phyloP scores from a whole-genome alignment of 1,284 basidiomycete genomes.

The Anthracocystis walkeri region DNA sequence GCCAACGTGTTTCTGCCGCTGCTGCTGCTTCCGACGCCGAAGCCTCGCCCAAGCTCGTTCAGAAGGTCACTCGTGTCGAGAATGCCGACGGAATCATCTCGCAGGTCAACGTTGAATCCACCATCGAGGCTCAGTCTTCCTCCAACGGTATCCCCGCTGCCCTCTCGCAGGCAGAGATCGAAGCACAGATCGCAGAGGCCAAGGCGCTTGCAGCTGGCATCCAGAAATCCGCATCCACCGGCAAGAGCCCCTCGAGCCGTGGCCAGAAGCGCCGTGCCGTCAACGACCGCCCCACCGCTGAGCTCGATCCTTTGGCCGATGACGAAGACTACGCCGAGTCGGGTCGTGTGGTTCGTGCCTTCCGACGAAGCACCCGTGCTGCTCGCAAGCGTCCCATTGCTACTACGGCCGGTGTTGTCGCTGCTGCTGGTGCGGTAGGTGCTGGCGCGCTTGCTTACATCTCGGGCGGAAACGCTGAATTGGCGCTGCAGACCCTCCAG shows the following conservation, averaged over 20 bases:
- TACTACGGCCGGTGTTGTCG: constrained; percentile 59
- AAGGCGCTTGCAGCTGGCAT: constrained; percentile 63
- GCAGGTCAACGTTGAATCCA: constrained; percentile 49
- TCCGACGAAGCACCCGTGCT: constrained; percentile 50
- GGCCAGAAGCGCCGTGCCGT: constrained; percentile 60
- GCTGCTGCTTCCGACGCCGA: constrained; percentile 35
- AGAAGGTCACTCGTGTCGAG: constrained; percentile 38
- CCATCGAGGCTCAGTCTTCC: constrained; percentile 28
- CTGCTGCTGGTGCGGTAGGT: constrained; percentile 63
- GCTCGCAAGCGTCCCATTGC: constrained; percentile 58
- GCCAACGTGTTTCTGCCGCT: constrained; percentile 37
- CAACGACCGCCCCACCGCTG: constrained; percentile 57
- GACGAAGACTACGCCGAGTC: constrained; percentile 53
- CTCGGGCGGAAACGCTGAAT: constrained; percentile 57
- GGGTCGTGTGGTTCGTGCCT: constrained; percentile 46
- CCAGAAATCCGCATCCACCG: constrained; percentile 29
- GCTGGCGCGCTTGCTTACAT: constrained; percentile 64
- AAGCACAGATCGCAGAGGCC: constrained; percentile 62
- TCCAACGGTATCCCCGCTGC: constrained; percentile 33
- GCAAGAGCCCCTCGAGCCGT: constrained; percentile 20
- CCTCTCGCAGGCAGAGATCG: constrained; percentile 60
- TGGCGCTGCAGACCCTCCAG: constrained; percentile 58
- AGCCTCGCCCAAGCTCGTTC: constrained; percentile 48
- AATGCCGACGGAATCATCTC: constrained; percentile 41
- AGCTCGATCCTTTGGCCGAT: constrained; percentile 45